A percentile compares a stretch with the other conserved stretches of the same genome.
phyloP scores from a whole-genome alignment of 1,284 basidiomycete species.

The Tilletia indica region DNA sequence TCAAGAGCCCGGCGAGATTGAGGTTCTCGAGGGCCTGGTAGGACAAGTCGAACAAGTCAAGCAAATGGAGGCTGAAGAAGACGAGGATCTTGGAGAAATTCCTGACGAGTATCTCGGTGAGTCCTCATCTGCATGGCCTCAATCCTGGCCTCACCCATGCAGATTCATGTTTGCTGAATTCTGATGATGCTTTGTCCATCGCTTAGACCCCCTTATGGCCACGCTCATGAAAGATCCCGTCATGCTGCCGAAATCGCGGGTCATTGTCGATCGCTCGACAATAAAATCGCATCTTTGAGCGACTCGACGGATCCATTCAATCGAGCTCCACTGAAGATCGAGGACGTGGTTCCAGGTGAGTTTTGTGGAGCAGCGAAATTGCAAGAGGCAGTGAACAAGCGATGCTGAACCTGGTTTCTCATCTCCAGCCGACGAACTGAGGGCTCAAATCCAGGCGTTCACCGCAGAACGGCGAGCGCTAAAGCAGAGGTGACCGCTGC shows the following conservation, averaged over 20 bases:
- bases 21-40: conserved; percentile 71
- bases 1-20: conserved; percentile 83
- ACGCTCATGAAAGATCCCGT: conserved; percentile 97
- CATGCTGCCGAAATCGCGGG: conserved; percentile 76
- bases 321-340: conserved; percentile 57
- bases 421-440: conserved; percentile 38
- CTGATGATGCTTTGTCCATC: not conserved
- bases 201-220: conserved; percentile 81
- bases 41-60: conserved; percentile 80
- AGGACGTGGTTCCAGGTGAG: conserved; percentile 49
- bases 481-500: not conserved
- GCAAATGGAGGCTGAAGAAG: conserved; percentile 74
- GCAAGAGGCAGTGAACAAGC: not conserved
- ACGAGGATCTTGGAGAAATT: conserved; percentile 83
- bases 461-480: conserved; percentile 22
- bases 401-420: not conserved
- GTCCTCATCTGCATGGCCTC: not conserved
- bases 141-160: not conserved
- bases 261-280: conserved; percentile 81
- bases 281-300: conserved; percentile 94
- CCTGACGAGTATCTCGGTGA: conserved; percentile 82
- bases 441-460: conserved; percentile 43
- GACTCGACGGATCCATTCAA: conserved; percentile 68
- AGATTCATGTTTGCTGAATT: conserved; percentile 21
- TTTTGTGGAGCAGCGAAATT: not conserved